Conservation (phyloP, 2,329 filamentous ascomycete genomes). For the Colletotrichum sp. region DNA sequence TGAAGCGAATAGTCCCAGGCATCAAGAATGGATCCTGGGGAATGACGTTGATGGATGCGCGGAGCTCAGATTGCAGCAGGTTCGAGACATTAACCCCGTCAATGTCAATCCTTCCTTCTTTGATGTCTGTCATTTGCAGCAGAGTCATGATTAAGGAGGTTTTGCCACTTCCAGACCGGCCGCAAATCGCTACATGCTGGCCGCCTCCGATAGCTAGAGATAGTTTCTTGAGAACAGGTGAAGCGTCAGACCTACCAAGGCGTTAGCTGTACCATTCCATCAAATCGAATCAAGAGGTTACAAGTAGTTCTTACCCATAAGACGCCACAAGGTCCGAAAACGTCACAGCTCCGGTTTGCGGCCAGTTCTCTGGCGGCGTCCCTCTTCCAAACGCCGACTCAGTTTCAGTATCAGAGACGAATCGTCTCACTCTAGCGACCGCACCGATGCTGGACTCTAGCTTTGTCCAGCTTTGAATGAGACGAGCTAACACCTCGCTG, state of each 20-base stretch:
- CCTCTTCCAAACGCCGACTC: not conserved
- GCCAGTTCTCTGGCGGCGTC: not conserved
- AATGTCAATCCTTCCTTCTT: not conserved
- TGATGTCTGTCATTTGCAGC: not conserved
- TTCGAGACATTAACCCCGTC: not conserved
- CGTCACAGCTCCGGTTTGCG: not conserved
- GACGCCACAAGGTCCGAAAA: not conserved
- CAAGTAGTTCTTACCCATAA: not conserved
- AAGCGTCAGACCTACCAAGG: not conserved
- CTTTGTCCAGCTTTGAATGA: slow-evolving; percentile 22
- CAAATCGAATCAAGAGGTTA: fast-evolving
- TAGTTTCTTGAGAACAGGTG: not conserved
- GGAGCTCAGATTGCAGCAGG: not conserved
- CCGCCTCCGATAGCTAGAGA: not conserved
- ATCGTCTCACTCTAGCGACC: not conserved
- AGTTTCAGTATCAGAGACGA: not conserved
- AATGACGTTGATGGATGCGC: not conserved
- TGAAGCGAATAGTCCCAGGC: not conserved
- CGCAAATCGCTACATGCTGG: not conserved
- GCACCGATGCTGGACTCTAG: slow-evolving; percentile 21
- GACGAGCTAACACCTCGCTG: not conserved
- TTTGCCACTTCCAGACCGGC: slow-evolving; percentile 11
- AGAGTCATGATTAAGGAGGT: not conserved
- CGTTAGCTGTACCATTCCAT: not conserved
- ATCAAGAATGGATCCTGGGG: not conserved